phyloP scores from a whole-genome alignment of 306 rosid species.

The Cicer bijugum region DNA sequence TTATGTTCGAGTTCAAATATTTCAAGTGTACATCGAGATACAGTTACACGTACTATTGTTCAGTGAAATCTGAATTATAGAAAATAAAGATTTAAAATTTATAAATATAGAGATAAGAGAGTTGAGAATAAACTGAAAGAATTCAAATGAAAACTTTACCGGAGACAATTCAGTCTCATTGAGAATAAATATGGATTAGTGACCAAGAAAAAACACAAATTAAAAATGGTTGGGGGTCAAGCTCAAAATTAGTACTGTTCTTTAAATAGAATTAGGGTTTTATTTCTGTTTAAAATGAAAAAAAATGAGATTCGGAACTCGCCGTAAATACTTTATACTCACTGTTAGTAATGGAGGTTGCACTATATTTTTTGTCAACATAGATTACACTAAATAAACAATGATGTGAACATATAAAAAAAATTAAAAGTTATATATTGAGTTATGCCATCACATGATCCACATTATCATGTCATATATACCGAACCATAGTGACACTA shows the following conservation, averaged over 20 bases:
- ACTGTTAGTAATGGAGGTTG: constrained; percentile 16
- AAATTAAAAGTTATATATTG: constrained; percentile 14
- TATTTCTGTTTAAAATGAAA: neutral
- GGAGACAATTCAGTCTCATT: too few relatives aligned
- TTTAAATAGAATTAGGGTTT: neutral
- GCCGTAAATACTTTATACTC: neutral
- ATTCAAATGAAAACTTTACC: too few relatives aligned
- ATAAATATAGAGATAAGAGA: too few relatives aligned
- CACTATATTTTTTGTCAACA: neutral
- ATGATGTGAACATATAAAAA: constrained; percentile 21
- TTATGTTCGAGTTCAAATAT: too few relatives aligned
- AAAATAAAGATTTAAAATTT: too few relatives aligned
- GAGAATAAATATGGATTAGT: too few relatives aligned
- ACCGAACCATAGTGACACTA: constrained; percentile 28
- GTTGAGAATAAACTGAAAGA: too few relatives aligned
- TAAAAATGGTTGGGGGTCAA: neutral
- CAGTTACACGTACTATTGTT: too few relatives aligned
- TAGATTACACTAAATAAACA: neutral
- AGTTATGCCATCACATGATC: constrained; percentile 24
- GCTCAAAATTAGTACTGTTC: neutral
- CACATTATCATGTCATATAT: neutral
- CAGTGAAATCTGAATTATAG: too few relatives aligned
- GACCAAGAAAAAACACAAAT: too few relatives aligned
- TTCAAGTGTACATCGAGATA: too few relatives aligned
- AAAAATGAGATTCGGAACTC: neutral